phyloP scores from a whole-genome alignment of 2,329 filamentous ascomycete genomes.

The Dactylellina haptotyla region DNA sequence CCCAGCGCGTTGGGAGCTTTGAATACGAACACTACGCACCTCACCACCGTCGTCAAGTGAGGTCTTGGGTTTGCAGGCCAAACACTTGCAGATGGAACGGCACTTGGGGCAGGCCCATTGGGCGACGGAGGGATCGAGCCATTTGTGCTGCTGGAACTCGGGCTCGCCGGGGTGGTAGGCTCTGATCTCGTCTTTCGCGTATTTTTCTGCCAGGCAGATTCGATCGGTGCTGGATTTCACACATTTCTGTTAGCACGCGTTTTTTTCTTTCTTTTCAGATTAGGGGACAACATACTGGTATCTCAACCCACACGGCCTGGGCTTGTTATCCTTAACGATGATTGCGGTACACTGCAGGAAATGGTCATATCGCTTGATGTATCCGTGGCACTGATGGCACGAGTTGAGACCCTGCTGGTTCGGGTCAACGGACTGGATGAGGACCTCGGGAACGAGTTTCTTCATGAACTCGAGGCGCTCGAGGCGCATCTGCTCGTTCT shows the following conservation, averaged over 20 bases:
- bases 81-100: constrained; percentile 43
- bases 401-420: constrained; percentile 50
- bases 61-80: constrained; percentile 49
- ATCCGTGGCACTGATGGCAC: constrained; percentile 47
- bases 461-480: constrained; percentile 49
- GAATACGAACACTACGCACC: constrained; percentile 18
- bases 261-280: too few relatives aligned
- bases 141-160: constrained; percentile 46
- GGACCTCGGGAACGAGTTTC: constrained; percentile 44
- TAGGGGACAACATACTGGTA: constrained; percentile 49
- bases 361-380: constrained; percentile 51
- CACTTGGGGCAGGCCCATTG: constrained; percentile 53
- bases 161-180: constrained; percentile 48
- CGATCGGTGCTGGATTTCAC: constrained; percentile 50
- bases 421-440: constrained; percentile 46
- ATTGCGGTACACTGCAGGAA: constrained; percentile 50
- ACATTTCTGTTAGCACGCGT: too few relatives aligned
- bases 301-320: constrained; percentile 38
- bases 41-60: constrained; percentile 45
- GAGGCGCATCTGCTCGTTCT: constrained; percentile 47
- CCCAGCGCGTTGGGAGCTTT: neutral
- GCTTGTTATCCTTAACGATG: constrained; percentile 50
- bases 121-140: constrained; percentile 30
- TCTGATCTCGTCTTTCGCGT: constrained; percentile 40
- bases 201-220: constrained; percentile 51